These are phyloP conservation scores for Lotus japonicus DNA, from an alignment of 306 rosid species.

Conservation along the genomic window DNA sequence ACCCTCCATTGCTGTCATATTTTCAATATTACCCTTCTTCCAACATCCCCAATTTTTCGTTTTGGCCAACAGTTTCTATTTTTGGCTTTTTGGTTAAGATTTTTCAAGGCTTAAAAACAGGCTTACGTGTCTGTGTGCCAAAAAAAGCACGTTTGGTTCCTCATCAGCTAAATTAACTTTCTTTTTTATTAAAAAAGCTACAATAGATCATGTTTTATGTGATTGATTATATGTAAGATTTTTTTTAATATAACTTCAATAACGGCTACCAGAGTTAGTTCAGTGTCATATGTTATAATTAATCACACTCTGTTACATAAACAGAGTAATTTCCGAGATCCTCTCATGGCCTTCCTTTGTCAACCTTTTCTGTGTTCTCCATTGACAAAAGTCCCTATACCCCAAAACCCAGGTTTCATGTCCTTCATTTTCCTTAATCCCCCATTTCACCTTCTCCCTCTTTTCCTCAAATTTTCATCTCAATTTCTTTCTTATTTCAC, in stretches of 20 bases:
- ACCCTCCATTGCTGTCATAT: conserved; percentile 28
- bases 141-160: neutral
- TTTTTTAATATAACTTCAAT: neutral
- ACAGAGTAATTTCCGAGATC: conserved; percentile 21
- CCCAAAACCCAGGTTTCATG: conserved; percentile 23
- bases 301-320: conserved; percentile 19
- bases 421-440: neutral
- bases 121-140: neutral
- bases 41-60: neutral
- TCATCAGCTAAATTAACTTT: neutral
- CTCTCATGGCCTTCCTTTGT: conserved; percentile 35
- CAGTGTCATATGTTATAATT: conserved; percentile 4
- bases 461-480: too few relatives aligned
- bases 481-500: too few relatives aligned
- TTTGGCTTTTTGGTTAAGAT: neutral
- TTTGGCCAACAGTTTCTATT: neutral
- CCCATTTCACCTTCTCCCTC: neutral
- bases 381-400: conserved; percentile 2
- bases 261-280: neutral
- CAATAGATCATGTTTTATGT: neutral
- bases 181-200: neutral
- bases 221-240: neutral
- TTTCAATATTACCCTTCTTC: conserved; percentile 33
- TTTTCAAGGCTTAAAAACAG: neutral
- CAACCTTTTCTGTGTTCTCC: conserved; percentile 1